Base-by-base conservation (phyloP, 2,329 filamentous ascomycete species). In the Helotiales sp. region DNA sequence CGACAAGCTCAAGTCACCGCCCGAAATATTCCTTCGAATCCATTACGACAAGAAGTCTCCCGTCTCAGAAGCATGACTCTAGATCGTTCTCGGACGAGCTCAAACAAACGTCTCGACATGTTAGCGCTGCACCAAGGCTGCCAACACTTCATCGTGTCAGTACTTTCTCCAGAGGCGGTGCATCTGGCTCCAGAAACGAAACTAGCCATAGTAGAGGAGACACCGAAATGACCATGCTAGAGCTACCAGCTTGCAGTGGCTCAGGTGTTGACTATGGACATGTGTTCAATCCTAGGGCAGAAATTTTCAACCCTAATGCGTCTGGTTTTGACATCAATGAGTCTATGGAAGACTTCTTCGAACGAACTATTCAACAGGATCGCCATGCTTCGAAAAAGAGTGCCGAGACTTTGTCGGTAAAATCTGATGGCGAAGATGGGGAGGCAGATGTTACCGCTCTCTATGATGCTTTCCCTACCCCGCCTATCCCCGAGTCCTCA, bases 141-240 rank as follows among this genome's bases (percentile, higher is more conserved):
- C 57, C 57, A 15, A 50, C 34, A n/a, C 27, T 63, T 24, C 58
- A 52, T 15, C 59, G 61, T 15, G 51, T 65, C 33, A 61, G 48
- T 31, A 56, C 58, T 1, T 63, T 63, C 31, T 58, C 58, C 17
- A 51, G 58, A 44, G 49, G 55, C 12, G 52, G 53, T 25, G 34
- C 52, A 40, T 62, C 55, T 2, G 54, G 58, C 24, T 59, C 31
- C 25, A 60, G 53, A 12, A 52, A 33, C 22, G 29, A 53, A 27
- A 44, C n/a, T 19, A 24, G 22, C 25, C n/a, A 30, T 13, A 17
- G 46, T 10, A 49, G 25, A 3, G 27, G 44, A 10, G 33, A 27
- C 5, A 49, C 15, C 31, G 30, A 49, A 22, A 13, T 12, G 2
- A 19, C 38, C 13, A 25, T 49, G 34, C 22, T 29, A 7, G 38